phyloP scores from a whole-genome alignment of 305 asterid species.

The Plantago rigida region DNA sequence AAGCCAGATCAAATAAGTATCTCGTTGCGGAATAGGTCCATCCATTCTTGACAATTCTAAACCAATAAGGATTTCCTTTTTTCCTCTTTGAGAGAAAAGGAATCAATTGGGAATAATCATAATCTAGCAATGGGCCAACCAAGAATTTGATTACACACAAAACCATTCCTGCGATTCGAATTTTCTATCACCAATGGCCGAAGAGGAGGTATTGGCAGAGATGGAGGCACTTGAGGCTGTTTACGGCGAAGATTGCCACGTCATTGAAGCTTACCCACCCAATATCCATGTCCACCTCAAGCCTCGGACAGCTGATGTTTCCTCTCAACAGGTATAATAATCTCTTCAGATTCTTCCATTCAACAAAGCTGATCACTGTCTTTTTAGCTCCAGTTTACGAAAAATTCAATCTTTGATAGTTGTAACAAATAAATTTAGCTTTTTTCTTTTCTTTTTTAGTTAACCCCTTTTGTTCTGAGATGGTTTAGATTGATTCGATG shows the following conservation, averaged over 20 bases:
- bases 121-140: neutral
- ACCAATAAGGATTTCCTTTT: too few relatives aligned
- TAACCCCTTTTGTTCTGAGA: too few relatives aligned
- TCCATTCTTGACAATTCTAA: too few relatives aligned
- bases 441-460: too few relatives aligned
- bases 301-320: constrained; percentile 90
- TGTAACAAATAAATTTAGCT: too few relatives aligned
- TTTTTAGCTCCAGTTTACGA: neutral
- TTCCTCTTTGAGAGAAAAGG: too few relatives aligned
- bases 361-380: neutral
- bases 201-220: constrained; percentile 60
- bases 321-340: constrained; percentile 59
- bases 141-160: constrained; percentile 29
- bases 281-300: constrained; percentile 60
- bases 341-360: neutral
- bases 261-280: constrained; percentile 56
- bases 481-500: too few relatives aligned
- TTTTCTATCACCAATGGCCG: constrained; percentile 19
- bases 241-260: constrained; percentile 61
- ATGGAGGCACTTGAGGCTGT: constrained; percentile 72
- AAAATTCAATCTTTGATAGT: neutral
- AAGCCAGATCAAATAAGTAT: too few relatives aligned
- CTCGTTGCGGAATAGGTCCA: too few relatives aligned
- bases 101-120: too few relatives aligned
- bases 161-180: neutral